Conservation (phyloP, 768 basidiomycete genomes). For the Pisolithus marmoratus region DNA sequence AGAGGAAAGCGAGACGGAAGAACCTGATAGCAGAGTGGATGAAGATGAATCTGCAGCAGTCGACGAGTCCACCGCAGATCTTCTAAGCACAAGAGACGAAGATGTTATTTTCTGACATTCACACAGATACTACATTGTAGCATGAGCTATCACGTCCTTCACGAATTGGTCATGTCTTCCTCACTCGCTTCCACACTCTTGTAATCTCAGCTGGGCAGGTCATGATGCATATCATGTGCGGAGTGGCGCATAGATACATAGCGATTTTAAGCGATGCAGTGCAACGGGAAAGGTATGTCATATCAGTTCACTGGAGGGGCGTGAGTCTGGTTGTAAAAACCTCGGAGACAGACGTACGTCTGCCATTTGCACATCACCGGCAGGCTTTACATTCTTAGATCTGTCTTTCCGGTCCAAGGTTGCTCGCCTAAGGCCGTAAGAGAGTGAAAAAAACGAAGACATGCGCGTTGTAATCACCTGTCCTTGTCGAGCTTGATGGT, state of each 20-base stretch:
- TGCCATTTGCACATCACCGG: conserved; percentile 70
- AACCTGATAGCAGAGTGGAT: conserved; percentile 16
- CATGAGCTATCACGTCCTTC: too few relatives aligned
- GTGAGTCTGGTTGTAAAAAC: too few relatives aligned
- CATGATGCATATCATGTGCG: conserved; percentile 55
- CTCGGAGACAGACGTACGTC: conserved; percentile 51
- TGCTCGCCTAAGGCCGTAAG: conserved; percentile 50
- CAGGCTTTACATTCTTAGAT: conserved; percentile 50
- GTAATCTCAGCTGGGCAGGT: conserved; percentile 10
- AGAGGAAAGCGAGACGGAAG: conserved; percentile 15
- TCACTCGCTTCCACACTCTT: not conserved
- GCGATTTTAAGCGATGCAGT: conserved; percentile 39
- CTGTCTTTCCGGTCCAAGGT: conserved; percentile 84
- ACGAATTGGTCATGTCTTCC: too few relatives aligned
- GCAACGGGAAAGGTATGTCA: conserved; percentile 9
- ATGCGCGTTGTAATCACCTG: conserved; percentile 39
- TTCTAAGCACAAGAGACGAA: conserved; percentile 82
- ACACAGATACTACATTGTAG: too few relatives aligned
- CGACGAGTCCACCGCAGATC: conserved; percentile 43
- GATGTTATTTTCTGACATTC: conserved; percentile 83
- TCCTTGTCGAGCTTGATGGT: conserved; percentile 92
- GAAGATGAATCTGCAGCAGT: conserved; percentile 19
- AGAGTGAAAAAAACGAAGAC: not conserved
- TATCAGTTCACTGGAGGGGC: conserved; percentile 18
- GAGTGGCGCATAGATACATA: conserved; percentile 61